Evolutionary conservation across 345 rosid genomes (phyloP).

Genomic region (Raphanus raphanistrum): DNA sequence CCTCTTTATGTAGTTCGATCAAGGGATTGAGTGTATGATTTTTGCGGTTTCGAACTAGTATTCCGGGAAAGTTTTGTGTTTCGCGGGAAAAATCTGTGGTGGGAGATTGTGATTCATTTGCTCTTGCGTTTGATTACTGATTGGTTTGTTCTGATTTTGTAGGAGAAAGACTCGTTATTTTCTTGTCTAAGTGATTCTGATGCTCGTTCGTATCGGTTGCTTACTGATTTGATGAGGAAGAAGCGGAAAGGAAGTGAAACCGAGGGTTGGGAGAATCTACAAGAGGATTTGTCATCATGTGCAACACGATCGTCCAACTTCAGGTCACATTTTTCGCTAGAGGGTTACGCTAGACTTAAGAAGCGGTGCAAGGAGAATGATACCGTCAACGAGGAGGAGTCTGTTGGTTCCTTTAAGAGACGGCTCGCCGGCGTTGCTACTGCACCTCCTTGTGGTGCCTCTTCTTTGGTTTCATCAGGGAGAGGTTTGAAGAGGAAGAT

Average conservation of each 20-base stretch:
- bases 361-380: conserved; percentile 79
- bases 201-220: conserved; percentile 15
- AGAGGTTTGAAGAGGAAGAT: conserved; percentile 97
- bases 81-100: conserved; percentile 18
- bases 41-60: conserved; percentile 17
- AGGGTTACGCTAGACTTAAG: conserved; percentile 71
- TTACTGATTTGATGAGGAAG: conserved; percentile 74
- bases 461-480: conserved; percentile 67
- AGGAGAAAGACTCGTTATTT: conserved; percentile 19
- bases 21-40: background rate
- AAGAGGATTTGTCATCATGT: conserved; percentile 34
- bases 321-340: conserved; percentile 72
- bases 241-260: conserved; percentile 88
- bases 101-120: conserved; percentile 7
- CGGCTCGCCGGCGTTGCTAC: conserved; percentile 88
- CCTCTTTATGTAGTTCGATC: conserved; percentile 9
- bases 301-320: conserved; percentile 46
- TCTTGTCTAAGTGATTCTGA: conserved; percentile 10
- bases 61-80: conserved; percentile 27
- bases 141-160: conserved; percentile 15
- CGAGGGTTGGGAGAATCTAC: conserved; percentile 42
- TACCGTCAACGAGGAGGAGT: conserved; percentile 54
- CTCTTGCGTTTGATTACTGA: background rate
- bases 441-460: conserved; percentile 92
- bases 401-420: conserved; percentile 65